Evolutionary conservation across 441 rosid genomes (phyloP).

Genomic region (Macaranga tanarius): DNA sequence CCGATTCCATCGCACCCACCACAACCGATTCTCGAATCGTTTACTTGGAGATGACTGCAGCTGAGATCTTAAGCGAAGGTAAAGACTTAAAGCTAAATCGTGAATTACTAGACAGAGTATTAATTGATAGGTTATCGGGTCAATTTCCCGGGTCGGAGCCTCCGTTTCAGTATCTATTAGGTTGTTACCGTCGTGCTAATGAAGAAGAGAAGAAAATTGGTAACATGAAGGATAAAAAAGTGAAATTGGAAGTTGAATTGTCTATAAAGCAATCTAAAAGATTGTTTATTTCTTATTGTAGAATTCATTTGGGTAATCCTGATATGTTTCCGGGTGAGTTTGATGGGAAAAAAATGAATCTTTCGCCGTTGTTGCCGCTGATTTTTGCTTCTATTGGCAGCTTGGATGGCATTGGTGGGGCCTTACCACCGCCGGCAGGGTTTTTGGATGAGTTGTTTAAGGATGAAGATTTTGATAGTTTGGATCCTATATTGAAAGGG

Average conservation of each 20-base stretch:
- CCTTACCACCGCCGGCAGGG: conserved; percentile 51
- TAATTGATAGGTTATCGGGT: conserved; percentile 83
- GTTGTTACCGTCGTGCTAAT: conserved; percentile 72
- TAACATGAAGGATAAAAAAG: conserved; percentile 71
- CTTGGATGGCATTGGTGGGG: conserved; percentile 29
- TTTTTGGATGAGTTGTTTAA: conserved; percentile 77
- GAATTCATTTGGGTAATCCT: conserved; percentile 81
- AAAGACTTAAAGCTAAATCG: conserved; percentile 62
- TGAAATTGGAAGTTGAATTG: conserved; percentile 64
- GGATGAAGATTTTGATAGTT: conserved; percentile 77
- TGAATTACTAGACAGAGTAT: conserved; percentile 71
- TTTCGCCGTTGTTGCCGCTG: conserved; percentile 67
- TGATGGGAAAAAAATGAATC: conserved; percentile 22
- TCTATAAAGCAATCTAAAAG: conserved; percentile 65
- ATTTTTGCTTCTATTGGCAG: conserved; percentile 67
- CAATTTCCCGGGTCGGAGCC: conserved; percentile 53
- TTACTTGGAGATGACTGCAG: conserved; percentile 80
- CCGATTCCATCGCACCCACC: conserved; percentile 27
- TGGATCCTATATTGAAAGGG: conserved; percentile 75
- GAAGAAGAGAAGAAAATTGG: conserved; percentile 80
- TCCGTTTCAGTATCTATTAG: conserved; percentile 62
- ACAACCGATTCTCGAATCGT: conserved; percentile 50
- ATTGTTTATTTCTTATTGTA: conserved; percentile 65
- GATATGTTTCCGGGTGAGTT: conserved; percentile 46
- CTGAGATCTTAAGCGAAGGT: conserved; percentile 95